phyloP scores from a whole-genome alignment of 768 basidiomycete species.

The Cyclocybe cylindracea region DNA sequence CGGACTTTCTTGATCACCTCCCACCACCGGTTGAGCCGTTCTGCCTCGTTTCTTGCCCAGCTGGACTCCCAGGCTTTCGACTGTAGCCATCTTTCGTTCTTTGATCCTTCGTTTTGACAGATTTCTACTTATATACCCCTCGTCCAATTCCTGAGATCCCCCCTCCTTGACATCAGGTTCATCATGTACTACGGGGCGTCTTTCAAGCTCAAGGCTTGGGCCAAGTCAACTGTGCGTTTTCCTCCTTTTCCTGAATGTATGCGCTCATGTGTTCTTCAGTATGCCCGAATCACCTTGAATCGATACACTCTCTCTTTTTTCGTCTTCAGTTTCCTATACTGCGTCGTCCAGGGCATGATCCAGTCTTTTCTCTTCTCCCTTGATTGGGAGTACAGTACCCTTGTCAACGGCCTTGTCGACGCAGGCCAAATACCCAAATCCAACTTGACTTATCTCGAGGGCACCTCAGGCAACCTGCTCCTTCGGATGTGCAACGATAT shows the following conservation, averaged over 20 bases:
- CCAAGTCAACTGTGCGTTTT: conserved; percentile 14
- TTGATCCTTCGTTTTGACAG: neutral
- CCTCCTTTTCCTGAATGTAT: neutral
- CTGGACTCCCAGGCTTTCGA: neutral
- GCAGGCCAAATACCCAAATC: conserved; percentile 33
- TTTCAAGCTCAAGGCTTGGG: conserved; percentile 13
- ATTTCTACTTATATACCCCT: neutral
- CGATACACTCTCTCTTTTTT: conserved; percentile 48
- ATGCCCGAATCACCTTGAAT: conserved; percentile 38
- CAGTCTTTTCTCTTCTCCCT: conserved; percentile 48
- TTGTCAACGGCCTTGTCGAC: conserved; percentile 38
- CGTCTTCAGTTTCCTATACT: conserved; percentile 49
- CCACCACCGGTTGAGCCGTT: neutral
- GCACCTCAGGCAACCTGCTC: conserved; percentile 24
- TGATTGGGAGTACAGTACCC: conserved; percentile 39
- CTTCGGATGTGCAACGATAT: conserved; percentile 48
- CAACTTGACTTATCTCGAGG: conserved; percentile 39
- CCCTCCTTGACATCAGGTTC: too few relatives aligned
- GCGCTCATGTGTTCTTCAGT: conserved; percentile 21
- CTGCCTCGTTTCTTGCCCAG: too few relatives aligned
- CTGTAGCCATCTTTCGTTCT: neutral
- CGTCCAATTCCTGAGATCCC: neutral
- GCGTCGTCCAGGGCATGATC: conserved; percentile 51
- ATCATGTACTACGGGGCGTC: too few relatives aligned
- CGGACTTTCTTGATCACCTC: neutral